These are phyloP conservation scores for Talaromyces sp. DNA, from an alignment of 2,329 filamentous ascomycete genomes.

Conservation along the genomic window DNA sequence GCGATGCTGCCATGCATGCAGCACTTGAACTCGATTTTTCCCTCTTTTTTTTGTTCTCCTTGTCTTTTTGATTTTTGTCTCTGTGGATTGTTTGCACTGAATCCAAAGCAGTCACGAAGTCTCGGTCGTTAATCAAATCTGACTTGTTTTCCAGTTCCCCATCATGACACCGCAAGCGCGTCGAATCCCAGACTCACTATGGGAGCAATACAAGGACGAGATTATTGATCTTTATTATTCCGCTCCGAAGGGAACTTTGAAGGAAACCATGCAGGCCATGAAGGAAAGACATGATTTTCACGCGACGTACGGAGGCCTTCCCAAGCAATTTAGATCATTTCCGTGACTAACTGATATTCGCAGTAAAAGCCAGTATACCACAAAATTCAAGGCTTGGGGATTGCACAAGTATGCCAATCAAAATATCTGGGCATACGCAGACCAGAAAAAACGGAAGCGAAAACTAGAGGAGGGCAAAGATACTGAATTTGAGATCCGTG, in stretches of 20 bases:
- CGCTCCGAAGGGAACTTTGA: background rate
- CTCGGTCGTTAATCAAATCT: background rate
- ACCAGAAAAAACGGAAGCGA: constrained; percentile 4
- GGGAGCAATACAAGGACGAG: constrained; percentile 1
- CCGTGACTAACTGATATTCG: background rate
- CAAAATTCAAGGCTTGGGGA: background rate
- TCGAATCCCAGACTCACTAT: constrained; percentile 1
- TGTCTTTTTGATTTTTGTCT: background rate
- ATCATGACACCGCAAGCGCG: background rate
- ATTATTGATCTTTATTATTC: constrained; percentile 7
- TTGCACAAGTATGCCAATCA: constrained; percentile 2
- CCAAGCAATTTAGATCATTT: background rate
- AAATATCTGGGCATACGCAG: background rate
- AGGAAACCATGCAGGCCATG: constrained; percentile 2
- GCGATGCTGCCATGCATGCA: background rate
- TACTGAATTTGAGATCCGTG: background rate
- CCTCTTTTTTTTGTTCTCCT: background rate
- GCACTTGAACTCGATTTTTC: background rate
- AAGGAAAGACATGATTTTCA: constrained; percentile 4
- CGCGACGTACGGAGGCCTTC: constrained; percentile 2
- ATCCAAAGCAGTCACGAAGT: background rate
- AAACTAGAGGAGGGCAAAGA: constrained; percentile 1
- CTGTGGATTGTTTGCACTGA: background rate
- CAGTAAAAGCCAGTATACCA: constrained; percentile 4
- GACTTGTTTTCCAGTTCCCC: background rate